Percentiles rank a stretch among this genome's conserved stretches.
Evolutionary conservation across 2,329 filamentous ascomycete genomes (phyloP).

Genomic region (Escovopsis sp.): DNA sequence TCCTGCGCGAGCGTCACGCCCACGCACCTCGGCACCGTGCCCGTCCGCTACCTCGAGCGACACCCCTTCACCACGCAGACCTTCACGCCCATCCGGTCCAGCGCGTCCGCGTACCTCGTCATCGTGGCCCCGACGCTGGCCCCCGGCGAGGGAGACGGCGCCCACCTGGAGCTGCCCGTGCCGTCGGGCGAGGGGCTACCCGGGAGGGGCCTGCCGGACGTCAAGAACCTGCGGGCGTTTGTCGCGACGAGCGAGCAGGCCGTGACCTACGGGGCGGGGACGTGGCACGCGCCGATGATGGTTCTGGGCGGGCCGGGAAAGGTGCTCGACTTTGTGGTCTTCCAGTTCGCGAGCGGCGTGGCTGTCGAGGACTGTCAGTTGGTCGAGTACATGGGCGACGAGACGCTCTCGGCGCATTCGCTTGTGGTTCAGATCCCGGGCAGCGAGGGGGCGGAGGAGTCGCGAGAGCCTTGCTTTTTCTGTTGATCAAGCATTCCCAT

Average conservation of each 20-base stretch:
- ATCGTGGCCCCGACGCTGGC: slow-evolving; percentile 71
- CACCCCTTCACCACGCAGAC: slow-evolving; percentile 93
- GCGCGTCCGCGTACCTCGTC: slow-evolving; percentile 53
- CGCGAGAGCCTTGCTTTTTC: too few species aligned
- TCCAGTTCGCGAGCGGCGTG: slow-evolving; percentile 78
- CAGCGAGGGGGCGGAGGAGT: too few species aligned
- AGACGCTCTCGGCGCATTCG: too few species aligned
- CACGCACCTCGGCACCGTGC: slow-evolving; percentile 28
- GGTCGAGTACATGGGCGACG: slow-evolving; percentile 27
- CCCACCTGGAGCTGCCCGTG: slow-evolving; percentile 10
- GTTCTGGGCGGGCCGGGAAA: slow-evolving; percentile 48
- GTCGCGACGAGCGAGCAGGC: slow-evolving; percentile 64
- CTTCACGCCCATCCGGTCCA: slow-evolving; percentile 60
- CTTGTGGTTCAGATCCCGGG: too few species aligned
- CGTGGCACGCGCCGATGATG: slow-evolving; percentile 95
- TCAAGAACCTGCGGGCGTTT: slow-evolving; percentile 59
- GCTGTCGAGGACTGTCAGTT: slow-evolving; percentile 79
- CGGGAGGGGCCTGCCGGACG: slow-evolving; percentile 55
- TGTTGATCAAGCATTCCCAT: too few species aligned
- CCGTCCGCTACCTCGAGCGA: slow-evolving; percentile 61
- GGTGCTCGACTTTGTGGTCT: slow-evolving; percentile 72
- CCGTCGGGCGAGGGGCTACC: slow-evolving; percentile 28
- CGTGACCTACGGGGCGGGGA: slow-evolving; percentile 82
- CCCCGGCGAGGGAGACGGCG: slow-evolving; percentile 14
- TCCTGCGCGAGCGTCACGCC: slow-evolving; percentile 40